Evolutionary conservation across 208 protist species (phyloP), one percentile per base, ranked within the genome.

Genomic region (Endotrypanum monterogeii): DNA sequence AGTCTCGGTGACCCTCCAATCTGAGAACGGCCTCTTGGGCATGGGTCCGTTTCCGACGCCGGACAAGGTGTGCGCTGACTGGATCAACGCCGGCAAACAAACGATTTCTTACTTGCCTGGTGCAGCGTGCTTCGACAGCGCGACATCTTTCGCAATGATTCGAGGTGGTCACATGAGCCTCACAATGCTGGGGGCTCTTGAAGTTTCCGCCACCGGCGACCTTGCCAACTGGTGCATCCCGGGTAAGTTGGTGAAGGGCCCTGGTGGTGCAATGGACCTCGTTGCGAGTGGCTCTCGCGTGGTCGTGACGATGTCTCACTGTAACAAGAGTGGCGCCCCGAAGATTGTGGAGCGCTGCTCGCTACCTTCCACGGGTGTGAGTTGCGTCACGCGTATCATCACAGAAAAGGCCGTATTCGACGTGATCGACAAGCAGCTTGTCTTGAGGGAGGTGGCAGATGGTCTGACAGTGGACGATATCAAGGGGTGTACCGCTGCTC

Each of bases 221-320:
- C 84, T 99, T 1, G 98, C 98, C 16, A 99, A 99, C 90, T 99
- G 98, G 96, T 92, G 99, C 58, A 99, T 99, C 76, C 98, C 98
- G 23, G 96, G 96, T 48, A 99, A 99, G 83, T 92, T 99, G 74
- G 96, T 99, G 30, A 99, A 99, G 85, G 98, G 98, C 66, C 98
- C 98, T 86, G 98, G 98, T 67, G 98, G 98, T 44, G 98, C 97
- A 20, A 99, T 99, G 97, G 98, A 99, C 73, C 89, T 99, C 18
- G 96, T 99, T 30, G 87, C 92, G 50, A 88, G 83, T 70, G 95
- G 94, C 60, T 95, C 92, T 0, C 87, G 95, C 35, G 98, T 99
- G 3, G 95, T 99, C 1, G 96, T 99, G 35, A 98, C 95, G 1
- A 99, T 99, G 95, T 96, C 98, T 78, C 98, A 99, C 88, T 89